Percentiles rank a stretch among this genome's conserved stretches.
Conservation (phyloP, 768 basidiomycete species). For the Boletus sp. region DNA sequence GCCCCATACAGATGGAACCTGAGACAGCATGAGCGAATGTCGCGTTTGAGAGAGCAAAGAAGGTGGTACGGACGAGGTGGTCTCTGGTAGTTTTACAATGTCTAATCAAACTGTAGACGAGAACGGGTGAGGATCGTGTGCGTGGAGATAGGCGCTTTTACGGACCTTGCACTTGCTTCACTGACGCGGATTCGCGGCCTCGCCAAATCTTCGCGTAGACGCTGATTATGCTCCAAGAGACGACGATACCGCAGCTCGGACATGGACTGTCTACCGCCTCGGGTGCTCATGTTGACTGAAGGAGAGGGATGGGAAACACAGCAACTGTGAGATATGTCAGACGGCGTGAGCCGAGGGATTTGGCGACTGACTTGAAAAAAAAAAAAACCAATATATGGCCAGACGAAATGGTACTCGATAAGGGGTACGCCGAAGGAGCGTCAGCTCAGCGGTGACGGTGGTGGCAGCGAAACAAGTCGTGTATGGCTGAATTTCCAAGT, state of each 20-base stretch:
- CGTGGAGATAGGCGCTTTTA: conserved; percentile 8
- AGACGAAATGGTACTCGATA: neutral
- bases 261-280: conserved; percentile 70
- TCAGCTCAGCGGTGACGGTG: conserved; percentile 2
- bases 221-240: conserved; percentile 76
- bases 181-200: conserved; percentile 70
- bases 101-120: conserved; percentile 55
- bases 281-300: conserved; percentile 49
- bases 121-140: conserved; percentile 3
- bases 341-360: neutral
- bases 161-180: conserved; percentile 68
- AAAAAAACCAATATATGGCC: neutral
- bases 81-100: conserved; percentile 76
- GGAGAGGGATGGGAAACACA: neutral
- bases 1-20: conserved; percentile 98
- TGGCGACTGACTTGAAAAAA: conserved; percentile 4
- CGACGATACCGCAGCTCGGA: conserved; percentile 81
- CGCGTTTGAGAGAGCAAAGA: conserved; percentile 1
- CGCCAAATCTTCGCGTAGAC: conserved; percentile 69
- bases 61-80: conserved; percentile 49
- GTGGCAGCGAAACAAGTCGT: conserved; percentile 11
- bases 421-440: conserved; percentile 2
- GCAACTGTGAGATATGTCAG: conserved; percentile 2
- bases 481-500: conserved; percentile 1
- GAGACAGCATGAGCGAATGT: conserved; percentile 19